Evolutionary conservation across 2,329 filamentous ascomycete genomes (phyloP), one percentile per base, ranked within the genome.

Genomic region (Alternaria arborescens): DNA sequence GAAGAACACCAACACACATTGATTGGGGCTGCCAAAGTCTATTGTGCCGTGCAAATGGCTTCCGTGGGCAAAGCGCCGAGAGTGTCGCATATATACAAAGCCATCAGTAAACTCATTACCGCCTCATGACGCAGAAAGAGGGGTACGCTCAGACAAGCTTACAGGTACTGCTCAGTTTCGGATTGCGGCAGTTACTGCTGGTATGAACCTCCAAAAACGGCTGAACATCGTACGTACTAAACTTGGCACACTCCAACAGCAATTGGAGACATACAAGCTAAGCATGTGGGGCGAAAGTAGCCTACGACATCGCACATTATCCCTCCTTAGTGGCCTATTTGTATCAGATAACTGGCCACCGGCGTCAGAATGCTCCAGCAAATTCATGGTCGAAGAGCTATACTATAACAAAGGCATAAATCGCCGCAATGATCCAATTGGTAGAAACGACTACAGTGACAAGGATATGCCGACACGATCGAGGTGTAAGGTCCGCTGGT

Each of bases 51-150:
- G 57, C 44, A 28, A 40, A 24, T 32, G 14, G 44, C 42, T 51
- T 26, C 42, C 43, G 30, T 22, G 42, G 46, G 30, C n/a, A 41
- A 44, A 50, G 36, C 53, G 50, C 55, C 46, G 47, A 55, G 41
- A 53, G 44, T 46, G 44, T 42, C 53, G 41, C 46, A 56, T 46
- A 46, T 32, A 38, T 11, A 46, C 22, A 41, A 36, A 41, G 41
- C 47, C 34, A 42, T 36, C 40, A 38, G 34, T 48, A 28, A 41
- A 48, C 44, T 60, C 34, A 22, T 47, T 51, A 46, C 32, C 36
- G 53, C 41, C 43, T 40, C 60, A 70, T 68, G 66, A 70, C 64
- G 66, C 62, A 66, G 58, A 55, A 43, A 62, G 62, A 67, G 66
- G 67, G 66, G 66, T 63, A 63, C 52, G 30, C 46, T 38, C 32